Evolutionary conservation across 2,329 filamentous ascomycete genomes (phyloP), one percentile per base, ranked within the genome.

Genomic region (Clarireedia homoeocarpa): DNA sequence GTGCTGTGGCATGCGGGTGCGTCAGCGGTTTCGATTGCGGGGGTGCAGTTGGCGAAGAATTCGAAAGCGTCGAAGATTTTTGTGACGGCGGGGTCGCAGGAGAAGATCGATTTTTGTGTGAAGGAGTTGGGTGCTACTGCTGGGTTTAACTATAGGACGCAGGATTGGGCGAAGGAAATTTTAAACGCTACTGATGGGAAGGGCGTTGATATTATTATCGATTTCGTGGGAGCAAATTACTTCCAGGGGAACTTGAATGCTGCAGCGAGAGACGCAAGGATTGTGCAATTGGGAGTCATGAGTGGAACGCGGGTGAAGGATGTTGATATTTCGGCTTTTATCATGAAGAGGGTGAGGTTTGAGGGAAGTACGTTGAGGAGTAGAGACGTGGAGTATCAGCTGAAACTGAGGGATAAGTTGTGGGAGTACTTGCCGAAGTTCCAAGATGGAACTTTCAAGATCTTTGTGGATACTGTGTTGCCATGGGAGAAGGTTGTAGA

Each of bases 1-100:
- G 82, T 92, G 57, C 83, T 97, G 44, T 96, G 91, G 89, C 92
- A 97, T 70, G 92, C 92, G 0, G 92, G 91, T 49, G 92, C 92
- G 1, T 91, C 86, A n/a, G 85, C 85, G 39, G 92, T 97, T 50
- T 87, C 84, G 45, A 91, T 96, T 62, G 83, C 91, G 0, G 92
- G 92, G 0, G 91, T 95, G 66, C 92, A 97, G 74, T 81, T 97
- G 23, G 79, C 84, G 4, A 77, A 75, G 58, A 79, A 79, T 23
- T 84, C 85, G 14, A 83, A 84, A 1, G 90, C 91, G 0, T 76
- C 77, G 2, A 80, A 78, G 6, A 79, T 96, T 51, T 96, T 84
- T 69, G 89, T 89, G 2, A 96, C 92, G 0, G 88, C 89, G 0
- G 84, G 90, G 4, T 83, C 83, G 2, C 81, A 88, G 60, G 86